These are phyloP conservation scores for Phtheirospermum japonicum DNA, from an alignment of 257 asterid genomes.

Conservation along the genomic window DNA sequence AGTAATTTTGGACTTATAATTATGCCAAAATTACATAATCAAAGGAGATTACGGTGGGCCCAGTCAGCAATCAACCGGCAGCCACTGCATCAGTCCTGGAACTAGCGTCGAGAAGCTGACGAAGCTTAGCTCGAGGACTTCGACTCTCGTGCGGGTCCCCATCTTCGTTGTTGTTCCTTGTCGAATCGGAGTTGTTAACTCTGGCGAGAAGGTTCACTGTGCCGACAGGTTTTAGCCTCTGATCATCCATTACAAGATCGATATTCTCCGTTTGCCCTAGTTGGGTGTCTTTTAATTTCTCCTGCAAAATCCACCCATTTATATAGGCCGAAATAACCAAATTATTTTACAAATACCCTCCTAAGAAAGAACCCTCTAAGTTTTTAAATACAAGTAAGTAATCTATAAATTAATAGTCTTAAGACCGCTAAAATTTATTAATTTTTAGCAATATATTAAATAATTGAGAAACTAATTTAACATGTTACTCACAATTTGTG, in stretches of 20 bases:
- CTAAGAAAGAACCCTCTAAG: no score
- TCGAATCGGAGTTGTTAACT: constrained; percentile 61
- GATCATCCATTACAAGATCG: constrained; percentile 37
- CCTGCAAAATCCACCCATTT: constrained; percentile 41
- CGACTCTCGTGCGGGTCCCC: constrained; percentile 42
- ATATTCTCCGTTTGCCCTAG: constrained; percentile 36
- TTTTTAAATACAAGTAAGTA: no score
- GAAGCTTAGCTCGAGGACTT: constrained; percentile 70
- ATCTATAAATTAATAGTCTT: no score
- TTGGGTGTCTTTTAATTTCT: constrained; percentile 47
- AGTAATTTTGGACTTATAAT: constrained; percentile 59
- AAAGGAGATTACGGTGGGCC: constrained; percentile 5
- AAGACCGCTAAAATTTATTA: no score
- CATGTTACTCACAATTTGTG: not conserved
- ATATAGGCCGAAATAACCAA: not conserved
- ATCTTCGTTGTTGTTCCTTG: constrained; percentile 36
- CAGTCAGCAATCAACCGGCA: constrained; percentile 53
- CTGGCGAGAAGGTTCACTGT: constrained; percentile 81
- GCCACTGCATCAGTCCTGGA: constrained; percentile 85
- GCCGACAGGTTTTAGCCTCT: constrained; percentile 57
- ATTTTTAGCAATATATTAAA: no score
- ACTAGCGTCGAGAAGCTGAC: constrained; percentile 66
- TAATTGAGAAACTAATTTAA: no score
- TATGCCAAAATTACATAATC: constrained; percentile 63
- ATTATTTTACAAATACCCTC: not conserved